phyloP scores from a whole-genome alignment of 352 stramenopile species.

The Phytophthora pisi region DNA sequence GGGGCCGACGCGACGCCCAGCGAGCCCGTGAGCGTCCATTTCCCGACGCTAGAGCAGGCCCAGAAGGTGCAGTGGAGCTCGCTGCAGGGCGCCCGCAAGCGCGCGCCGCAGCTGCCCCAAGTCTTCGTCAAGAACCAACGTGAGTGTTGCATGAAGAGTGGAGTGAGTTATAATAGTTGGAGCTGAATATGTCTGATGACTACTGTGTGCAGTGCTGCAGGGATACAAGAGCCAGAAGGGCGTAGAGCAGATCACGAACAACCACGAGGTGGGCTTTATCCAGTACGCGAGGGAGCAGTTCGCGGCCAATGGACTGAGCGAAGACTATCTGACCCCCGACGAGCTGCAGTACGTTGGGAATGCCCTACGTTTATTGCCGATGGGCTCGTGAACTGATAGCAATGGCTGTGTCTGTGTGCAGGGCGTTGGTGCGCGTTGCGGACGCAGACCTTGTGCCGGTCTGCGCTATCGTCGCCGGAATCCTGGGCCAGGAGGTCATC shows the following conservation, averaged over 20 bases:
- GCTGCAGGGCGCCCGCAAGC: constrained; percentile 71
- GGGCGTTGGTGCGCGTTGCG: constrained; percentile 47
- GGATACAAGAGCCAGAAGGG: constrained; percentile 47
- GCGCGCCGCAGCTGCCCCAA: constrained; percentile 69
- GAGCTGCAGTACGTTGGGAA: constrained; percentile 50
- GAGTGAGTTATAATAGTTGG: background rate
- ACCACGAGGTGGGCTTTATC: constrained; percentile 54
- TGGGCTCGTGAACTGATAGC: background rate
- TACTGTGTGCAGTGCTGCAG: constrained; percentile 58
- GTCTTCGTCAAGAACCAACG: constrained; percentile 84
- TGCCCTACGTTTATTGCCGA: background rate
- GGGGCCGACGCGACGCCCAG: constrained; percentile 35
- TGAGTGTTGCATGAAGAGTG: constrained; percentile 31
- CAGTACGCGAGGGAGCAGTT: constrained; percentile 60
- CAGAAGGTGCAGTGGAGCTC: constrained; percentile 63
- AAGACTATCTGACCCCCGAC: constrained; percentile 61
- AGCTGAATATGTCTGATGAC: background rate
- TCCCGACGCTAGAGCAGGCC: constrained; percentile 59
- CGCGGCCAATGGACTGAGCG: constrained; percentile 54
- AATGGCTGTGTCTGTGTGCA: constrained; percentile 12
- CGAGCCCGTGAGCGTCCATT: constrained; percentile 51
- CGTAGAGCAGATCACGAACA: constrained; percentile 11
- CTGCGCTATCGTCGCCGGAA: constrained; percentile 95
- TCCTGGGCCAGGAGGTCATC: constrained; percentile 98
- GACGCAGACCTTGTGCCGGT: constrained; percentile 88